Base-by-base conservation (phyloP, 2,329 filamentous ascomycete species). In the Cladophialophora psammophila region DNA sequence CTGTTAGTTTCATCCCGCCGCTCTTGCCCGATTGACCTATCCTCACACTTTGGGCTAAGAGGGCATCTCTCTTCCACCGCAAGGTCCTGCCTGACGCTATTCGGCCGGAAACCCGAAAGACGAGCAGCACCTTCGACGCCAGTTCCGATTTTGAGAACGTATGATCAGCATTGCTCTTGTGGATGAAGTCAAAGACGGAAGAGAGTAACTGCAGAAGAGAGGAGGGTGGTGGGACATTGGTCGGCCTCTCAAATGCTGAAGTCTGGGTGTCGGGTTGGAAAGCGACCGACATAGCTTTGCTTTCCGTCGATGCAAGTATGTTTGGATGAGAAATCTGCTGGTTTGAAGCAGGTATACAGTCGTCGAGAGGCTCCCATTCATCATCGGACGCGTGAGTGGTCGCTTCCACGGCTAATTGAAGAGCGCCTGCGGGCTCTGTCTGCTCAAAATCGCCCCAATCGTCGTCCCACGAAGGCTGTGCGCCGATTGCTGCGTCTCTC, bases 51-150 rank as follows among this genome's bases (percentile, higher is more conserved):
- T 97, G 93, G 1, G 91, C 87, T 12, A 98, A 83, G 69, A 93
- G 88, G 69, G 88, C 90, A 78, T 98, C 94, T 62, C 94, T 87
- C 76, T 96, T 94, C 94, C 94, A 98, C 64, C 94, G 90, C 60
- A 91, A 82, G 74, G 92, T 93, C 65, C 94, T 89, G 10, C 94
- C 94, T 1, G 92, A 91, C 65, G 97, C 89, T 58, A 97, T 86
- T 53, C 90, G 90, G n/a, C 88, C 91, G 31, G 90, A 89, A 10
- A 93, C 91, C 2, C 75, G 76, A 56, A 80, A 72, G n/a, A 60
- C 57, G 15, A 66, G 13, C 8, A 70, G 56, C 35, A 68, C 52
- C 40, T 60, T 64, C 2, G 59, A 45, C 13, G 63, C 65, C 9
- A 67, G n/a, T 5, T 50, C 63, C 15, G 52, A 32, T 59, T 70